phyloP scores from a whole-genome alignment of 2,329 filamentous ascomycete species.

The Epichloe sibirici region DNA sequence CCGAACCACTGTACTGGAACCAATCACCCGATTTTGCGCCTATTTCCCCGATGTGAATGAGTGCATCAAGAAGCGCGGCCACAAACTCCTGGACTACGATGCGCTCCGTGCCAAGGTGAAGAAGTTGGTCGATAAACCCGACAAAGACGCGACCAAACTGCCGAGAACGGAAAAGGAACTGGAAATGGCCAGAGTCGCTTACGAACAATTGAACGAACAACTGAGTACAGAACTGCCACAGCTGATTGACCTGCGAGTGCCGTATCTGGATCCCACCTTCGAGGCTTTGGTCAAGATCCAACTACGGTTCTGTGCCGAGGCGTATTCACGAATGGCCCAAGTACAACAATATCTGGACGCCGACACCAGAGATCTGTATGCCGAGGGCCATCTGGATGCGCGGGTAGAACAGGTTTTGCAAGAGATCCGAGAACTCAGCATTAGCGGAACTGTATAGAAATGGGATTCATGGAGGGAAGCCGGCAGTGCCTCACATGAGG shows the following conservation, averaged over 20 bases:
- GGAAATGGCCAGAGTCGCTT: constrained; percentile 83
- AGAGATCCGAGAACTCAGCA: constrained; percentile 93
- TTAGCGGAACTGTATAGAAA: constrained; percentile 55
- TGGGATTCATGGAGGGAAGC: no score
- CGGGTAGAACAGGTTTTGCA: constrained; percentile 91
- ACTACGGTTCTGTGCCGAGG: constrained; percentile 92
- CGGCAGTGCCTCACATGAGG: neutral
- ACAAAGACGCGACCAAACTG: constrained; percentile 95
- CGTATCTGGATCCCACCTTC: constrained; percentile 92
- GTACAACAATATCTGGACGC: constrained; percentile 97
- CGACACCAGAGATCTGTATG: constrained; percentile 92
- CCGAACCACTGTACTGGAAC: constrained; percentile 84
- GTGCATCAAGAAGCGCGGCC: constrained; percentile 97
- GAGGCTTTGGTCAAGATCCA: constrained; percentile 99
- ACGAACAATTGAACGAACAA: constrained; percentile 96
- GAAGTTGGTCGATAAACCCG: constrained; percentile 92
- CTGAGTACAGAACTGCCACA: constrained; percentile 86
- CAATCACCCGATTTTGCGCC: constrained; percentile 89
- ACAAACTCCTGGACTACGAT: constrained; percentile 98
- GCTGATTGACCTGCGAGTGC: constrained; percentile 90
- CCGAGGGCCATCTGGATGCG: constrained; percentile 80
- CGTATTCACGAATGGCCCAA: constrained; percentile 95
- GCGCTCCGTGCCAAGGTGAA: constrained; percentile 91
- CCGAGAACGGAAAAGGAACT: constrained; percentile 93
- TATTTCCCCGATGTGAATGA: constrained; percentile 99